A percentile compares a stretch with the other conserved stretches of the same genome.
phyloP scores from a whole-genome alignment of 2,329 filamentous ascomycete genomes.

The Neofusicoccum laricinum region DNA sequence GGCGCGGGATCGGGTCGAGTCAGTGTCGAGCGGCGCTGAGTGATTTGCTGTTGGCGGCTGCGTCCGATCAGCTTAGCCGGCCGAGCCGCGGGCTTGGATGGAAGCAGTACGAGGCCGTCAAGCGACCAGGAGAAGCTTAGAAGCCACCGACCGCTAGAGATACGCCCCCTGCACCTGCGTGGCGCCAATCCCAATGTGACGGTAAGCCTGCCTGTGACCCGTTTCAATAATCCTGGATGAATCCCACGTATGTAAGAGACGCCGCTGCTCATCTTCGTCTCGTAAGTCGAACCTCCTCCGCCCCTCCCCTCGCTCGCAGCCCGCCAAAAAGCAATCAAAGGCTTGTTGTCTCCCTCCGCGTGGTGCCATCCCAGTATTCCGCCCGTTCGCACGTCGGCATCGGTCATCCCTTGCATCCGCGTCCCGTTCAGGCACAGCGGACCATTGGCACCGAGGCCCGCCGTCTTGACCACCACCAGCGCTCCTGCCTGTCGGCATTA shows the following conservation, averaged over 20 bases:
- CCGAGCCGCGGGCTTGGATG: slow-evolving; percentile 9
- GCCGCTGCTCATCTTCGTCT: neutral
- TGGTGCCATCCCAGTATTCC: neutral
- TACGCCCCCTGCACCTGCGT: slow-evolving; percentile 11
- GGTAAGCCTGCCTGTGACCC: slow-evolving; percentile 9
- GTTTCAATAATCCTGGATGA: slow-evolving; percentile 11
- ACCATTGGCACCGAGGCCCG: neutral
- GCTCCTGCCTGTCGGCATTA: neutral
- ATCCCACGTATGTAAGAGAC: slow-evolving; percentile 14
- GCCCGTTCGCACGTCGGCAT: neutral
- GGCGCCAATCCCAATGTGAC: slow-evolving; percentile 9
- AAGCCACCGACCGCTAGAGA: slow-evolving; percentile 9
- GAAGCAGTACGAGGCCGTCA: slow-evolving; percentile 9
- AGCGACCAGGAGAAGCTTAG: slow-evolving; percentile 12
- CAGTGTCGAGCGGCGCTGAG: neutral
- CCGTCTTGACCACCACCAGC: neutral
- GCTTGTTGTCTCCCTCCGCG: neutral
- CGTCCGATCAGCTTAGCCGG: slow-evolving; percentile 14
- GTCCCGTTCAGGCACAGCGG: neutral
- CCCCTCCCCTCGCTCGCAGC: neutral
- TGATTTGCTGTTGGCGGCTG: neutral
- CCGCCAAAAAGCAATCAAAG: neutral
- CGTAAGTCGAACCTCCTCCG: neutral
- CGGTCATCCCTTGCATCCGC: neutral
- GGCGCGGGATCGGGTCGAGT: neutral